Evolutionary conservation across 192 early-diverging fungal species (phyloP), one percentile per base, ranked within the genome.

Genomic region (Phlyctochytrium bullatum): DNA sequence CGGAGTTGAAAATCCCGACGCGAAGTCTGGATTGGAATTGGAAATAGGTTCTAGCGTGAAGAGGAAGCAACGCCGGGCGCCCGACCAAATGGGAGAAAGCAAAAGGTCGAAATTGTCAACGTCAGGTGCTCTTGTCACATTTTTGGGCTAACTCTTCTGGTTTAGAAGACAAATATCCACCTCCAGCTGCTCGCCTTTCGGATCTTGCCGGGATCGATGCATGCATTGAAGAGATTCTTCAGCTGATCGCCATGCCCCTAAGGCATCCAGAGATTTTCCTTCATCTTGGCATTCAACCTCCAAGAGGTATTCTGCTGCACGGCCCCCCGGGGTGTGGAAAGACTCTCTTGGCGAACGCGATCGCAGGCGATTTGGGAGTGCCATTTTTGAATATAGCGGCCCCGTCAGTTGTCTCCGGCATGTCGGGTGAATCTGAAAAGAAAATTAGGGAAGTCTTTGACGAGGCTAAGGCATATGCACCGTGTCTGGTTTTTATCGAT

Each of bases 351-450:
- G 97, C 97, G 3, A 86, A 98, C 71, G 97, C 97, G 2, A 98
- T 98, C 76, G 94, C 97, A 31, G 96, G 95, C 34, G 92, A 97
- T 78, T 80, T 91, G 6, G 86, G 85, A 2, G 91, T 98, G 6
- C 93, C 94, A 1, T 95, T 98, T 58, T 76, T 97, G 59, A 93
- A 89, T 65, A 93, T 98, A 54, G 92, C 93, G 16, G 94, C 95
- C 3, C 97, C 97, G 20, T 92, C 92, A 0, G 85, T 98, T 29
- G 94, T 98, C 4, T 94, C 92, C 23, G 95, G 94, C 16, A 97
- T 98, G 94, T 97, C 95, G 23, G 97, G 97, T 50, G 97, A 98
- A 76, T 94, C 92, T 3, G 97, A 98, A 74, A 97, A 98, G 74
- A 97, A 97, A 80, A 89, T 98, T 28, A 85, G 97, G 31, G 97